These are phyloP conservation scores for Myxozyma geophila DNA, from an alignment of 805 yeast genomes.

Conservation along the genomic window DNA sequence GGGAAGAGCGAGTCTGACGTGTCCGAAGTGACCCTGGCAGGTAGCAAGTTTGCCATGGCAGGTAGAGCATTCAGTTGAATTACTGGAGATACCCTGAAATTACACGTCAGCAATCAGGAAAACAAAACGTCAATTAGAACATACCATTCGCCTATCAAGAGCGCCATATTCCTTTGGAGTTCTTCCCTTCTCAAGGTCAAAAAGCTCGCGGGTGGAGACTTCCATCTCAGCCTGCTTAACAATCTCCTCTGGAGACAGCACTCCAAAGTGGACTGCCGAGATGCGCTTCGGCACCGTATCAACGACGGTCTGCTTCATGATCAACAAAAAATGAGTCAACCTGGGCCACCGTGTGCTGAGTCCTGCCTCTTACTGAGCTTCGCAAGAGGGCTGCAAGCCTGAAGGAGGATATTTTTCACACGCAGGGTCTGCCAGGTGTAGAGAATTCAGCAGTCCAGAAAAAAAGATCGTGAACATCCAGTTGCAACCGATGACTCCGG, in stretches of 20 bases:
- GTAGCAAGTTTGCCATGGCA: conserved; percentile 91
- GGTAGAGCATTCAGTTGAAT: conserved; percentile 81
- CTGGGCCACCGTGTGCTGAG: neutral
- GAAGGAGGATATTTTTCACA: neutral
- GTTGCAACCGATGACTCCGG: neutral
- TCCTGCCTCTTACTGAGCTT: neutral
- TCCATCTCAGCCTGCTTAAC: conserved; percentile 94
- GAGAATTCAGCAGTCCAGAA: conserved; percentile 1
- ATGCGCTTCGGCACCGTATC: conserved; percentile 90
- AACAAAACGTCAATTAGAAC: neutral
- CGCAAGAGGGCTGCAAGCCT: neutral
- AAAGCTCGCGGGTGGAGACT: conserved; percentile 85
- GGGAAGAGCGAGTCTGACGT: conserved; percentile 87
- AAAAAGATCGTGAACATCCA: conserved; percentile 7
- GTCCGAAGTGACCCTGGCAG: conserved; percentile 99
- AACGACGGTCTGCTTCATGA: conserved; percentile 52
- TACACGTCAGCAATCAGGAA: neutral
- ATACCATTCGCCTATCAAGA: conserved; percentile 77
- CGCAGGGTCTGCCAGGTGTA: neutral
- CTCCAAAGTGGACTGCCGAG: conserved; percentile 88
- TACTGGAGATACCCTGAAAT: conserved; percentile 78
- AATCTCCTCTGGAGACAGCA: conserved; percentile 88
- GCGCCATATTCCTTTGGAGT: conserved; percentile 86
- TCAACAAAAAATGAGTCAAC: neutral
- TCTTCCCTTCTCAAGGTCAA: conserved; percentile 83